Base-by-base conservation (phyloP, 331 rosid species). In the Acacia pycnantha region DNA sequence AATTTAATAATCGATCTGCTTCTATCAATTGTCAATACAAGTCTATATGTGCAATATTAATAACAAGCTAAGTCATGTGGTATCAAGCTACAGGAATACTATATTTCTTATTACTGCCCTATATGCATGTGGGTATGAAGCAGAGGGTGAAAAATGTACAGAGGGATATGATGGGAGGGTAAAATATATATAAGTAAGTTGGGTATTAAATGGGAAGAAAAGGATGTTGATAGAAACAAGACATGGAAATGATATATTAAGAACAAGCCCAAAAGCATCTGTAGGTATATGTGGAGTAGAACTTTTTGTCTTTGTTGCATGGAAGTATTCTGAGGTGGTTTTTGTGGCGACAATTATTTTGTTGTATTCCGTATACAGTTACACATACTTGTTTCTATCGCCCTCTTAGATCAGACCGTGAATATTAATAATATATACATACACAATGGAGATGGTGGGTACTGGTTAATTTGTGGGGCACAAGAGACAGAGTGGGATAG, bases 291-390 rank as follows among this genome's bases (percentile, higher is more conserved):
- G 90, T 86, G 91, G 95, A 86, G 87, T 81, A 79, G 78, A 85
- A 80, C 75, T 81, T 84, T 89, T 91, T 91, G 91, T 89, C 91
- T 85, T 68, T 80, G 46, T 9, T 83, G 69, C 14, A 14, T 61
- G 69, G 62, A 79, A 65, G 82, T 54, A 82, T 77, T 83, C 81
- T 58, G 27, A 51, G 59, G 8, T 21, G 21, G 51, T 54, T 84
- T 22, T 22, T 88, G 91, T 87, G 95, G 92, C 62, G 82, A 79
- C 81, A 56, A 85, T 68, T 83, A 44, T 67, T 86, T 86, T 89
- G 92, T 84, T 83, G 78, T 31, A 13, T 26, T 82, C 44, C 59
- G 33, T 69, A 51, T 82, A 40, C 12, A 43, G 21, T 24, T 22
- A 43, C 21, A 24, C 15, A 73, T n/a, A 41, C 10, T 14, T 76